Evolutionary conservation across 2,329 filamentous ascomycete species (phyloP), one percentile per base, ranked within the genome.

Genomic region (Hypoxylon sp.): DNA sequence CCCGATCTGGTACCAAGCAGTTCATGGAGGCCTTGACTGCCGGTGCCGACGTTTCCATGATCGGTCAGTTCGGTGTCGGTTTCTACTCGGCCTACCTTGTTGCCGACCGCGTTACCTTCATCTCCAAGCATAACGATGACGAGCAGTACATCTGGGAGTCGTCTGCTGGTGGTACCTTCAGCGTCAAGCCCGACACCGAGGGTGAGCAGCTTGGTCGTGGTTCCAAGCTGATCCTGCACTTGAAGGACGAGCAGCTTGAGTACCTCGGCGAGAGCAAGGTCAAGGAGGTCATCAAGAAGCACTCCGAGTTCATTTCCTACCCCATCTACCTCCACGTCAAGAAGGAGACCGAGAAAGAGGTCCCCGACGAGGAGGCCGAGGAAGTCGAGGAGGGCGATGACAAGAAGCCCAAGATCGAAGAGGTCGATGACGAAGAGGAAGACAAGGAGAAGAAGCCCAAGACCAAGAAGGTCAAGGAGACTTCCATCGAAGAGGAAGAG

Each of bases 201-300:
- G 91, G 93, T 70, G 89, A 94, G 84, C 88, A 84, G 68, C 85
- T 99, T 67, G 93, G 93, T 77, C 94, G 95, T 73, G 95, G 95
- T 78, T 96, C 92, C 79, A 93, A 96, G 88, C 96, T 99, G 78
- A 88, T 98, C 80, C 92, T 99, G 63, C 91, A 98, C 86, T 86
- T 99, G 75, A 99, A 99, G 91, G 95, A 99, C 72, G 95, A 99
- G 88, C 95, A 99, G 86, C 85, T 84, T 67, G 95, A 98, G 79
- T 99, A 97, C 88, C 85, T 98, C 70, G 96, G 98, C 81, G 95
- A 99, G 90, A 86, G 86, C 85, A 95, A 94, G 87, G 90, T 99
- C 86, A 99, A 99, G 91, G 95, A 99, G 86, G 94, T 99, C 69
- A 93, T 99, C 86, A 98, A 98, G 92, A 99, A 99, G 91, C 95